Evolutionary conservation across 805 yeast species (phyloP).

Genomic region (Candida koratica): DNA sequence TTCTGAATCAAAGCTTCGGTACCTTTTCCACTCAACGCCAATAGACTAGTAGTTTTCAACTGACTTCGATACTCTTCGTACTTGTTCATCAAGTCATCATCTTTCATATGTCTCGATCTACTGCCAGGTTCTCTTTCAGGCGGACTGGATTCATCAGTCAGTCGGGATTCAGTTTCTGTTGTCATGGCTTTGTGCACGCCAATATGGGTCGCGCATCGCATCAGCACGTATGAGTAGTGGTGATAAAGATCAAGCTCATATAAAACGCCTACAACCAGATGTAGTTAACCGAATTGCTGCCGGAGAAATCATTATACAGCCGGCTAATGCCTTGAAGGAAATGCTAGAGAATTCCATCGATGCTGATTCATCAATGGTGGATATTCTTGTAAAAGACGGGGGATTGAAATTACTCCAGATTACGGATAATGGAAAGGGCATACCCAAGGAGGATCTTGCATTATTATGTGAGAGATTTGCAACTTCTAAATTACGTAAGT

Average conservation of each 20-base stretch:
- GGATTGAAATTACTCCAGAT: conserved; percentile 84
- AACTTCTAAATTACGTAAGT: conserved; percentile 73
- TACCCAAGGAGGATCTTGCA: conserved; percentile 63
- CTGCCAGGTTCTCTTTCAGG: conserved; percentile 1
- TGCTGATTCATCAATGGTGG: conserved; percentile 71
- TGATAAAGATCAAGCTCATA: too few species aligned
- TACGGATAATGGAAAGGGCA: conserved; percentile 87
- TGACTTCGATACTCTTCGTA: conserved; percentile 10
- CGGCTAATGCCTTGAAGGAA: conserved; percentile 92
- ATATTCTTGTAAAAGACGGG: conserved; percentile 83
- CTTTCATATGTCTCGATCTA: neutral
- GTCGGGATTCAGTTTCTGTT: neutral
- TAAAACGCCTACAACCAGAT: conserved; percentile 49
- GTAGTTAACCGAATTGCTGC: conserved; percentile 95
- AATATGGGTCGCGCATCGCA: too few species aligned
- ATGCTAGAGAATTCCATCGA: conserved; percentile 89
- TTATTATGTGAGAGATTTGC: conserved; percentile 90
- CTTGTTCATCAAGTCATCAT: conserved; percentile 2
- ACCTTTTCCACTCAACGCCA: conserved; percentile 15
- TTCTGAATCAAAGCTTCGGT: conserved; percentile 9
- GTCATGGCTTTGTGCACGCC: conserved; percentile 2
- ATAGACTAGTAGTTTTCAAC: conserved; percentile 10
- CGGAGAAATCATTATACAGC: conserved; percentile 92
- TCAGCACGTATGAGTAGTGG: neutral
- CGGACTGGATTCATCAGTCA: conserved; percentile 7